Evolutionary conservation across 1,284 basidiomycete genomes (phyloP).

Genomic region (Papiliotrema fonsecae): DNA sequence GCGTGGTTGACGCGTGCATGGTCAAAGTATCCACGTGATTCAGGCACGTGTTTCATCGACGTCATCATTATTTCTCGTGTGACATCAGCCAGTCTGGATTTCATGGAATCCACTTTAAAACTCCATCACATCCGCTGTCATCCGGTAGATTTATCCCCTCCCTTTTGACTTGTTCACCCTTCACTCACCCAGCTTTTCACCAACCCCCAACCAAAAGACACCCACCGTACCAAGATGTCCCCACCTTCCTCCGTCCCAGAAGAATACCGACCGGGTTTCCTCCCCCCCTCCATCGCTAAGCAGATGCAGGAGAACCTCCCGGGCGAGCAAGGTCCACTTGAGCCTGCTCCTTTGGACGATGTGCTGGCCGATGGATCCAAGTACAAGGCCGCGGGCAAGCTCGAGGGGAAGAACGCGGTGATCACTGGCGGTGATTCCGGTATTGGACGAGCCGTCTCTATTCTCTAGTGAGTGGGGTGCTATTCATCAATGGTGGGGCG

Average conservation of each 20-base stretch:
- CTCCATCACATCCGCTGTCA: too few species aligned
- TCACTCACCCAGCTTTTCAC: too few species aligned
- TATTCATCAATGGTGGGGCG: too few species aligned
- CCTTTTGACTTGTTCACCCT: too few species aligned
- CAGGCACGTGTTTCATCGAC: too few species aligned
- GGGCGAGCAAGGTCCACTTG: slow-evolving; percentile 34
- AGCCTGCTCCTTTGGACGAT: slow-evolving; percentile 53
- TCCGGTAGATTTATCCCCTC: too few species aligned
- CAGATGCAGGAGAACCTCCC: slow-evolving; percentile 38
- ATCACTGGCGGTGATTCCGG: slow-evolving; percentile 50
- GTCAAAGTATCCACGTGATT: too few species aligned
- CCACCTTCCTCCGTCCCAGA: slow-evolving; percentile 39
- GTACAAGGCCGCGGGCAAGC: slow-evolving; percentile 47
- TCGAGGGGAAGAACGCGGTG: slow-evolving; percentile 49
- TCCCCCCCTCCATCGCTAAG: slow-evolving; percentile 34
- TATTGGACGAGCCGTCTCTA: slow-evolving; percentile 48
- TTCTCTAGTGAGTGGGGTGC: slow-evolving; percentile 27
- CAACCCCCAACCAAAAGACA: not conserved
- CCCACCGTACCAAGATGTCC: slow-evolving; percentile 17
- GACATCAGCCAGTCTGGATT: too few species aligned
- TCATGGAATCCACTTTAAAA: too few species aligned
- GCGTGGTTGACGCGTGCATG: too few species aligned
- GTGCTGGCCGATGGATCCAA: slow-evolving; percentile 52
- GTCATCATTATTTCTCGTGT: too few species aligned
- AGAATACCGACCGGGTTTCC: slow-evolving; percentile 36